phyloP scores from a whole-genome alignment of 176 grass and related monocot species.

The Luzula sylvatica region DNA sequence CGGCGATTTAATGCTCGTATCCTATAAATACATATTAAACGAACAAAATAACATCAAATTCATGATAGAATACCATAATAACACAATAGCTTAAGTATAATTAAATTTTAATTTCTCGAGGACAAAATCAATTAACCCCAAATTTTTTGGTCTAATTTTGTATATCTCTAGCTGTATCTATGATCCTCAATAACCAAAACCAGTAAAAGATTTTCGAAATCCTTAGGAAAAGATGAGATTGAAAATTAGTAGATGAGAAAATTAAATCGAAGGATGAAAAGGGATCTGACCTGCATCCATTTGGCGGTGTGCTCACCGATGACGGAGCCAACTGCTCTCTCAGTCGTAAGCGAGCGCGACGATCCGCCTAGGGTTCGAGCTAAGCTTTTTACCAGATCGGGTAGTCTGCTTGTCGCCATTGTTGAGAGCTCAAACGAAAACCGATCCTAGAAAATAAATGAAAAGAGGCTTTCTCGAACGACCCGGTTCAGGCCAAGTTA shows the following conservation, averaged over 20 bases:
- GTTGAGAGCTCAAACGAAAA: constrained; percentile 14
- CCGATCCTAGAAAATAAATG: background rate
- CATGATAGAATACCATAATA: too few relatives aligned
- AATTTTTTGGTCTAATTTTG: too few relatives aligned
- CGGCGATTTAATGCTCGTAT: constrained; percentile 90
- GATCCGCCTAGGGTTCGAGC: background rate
- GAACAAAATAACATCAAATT: too few relatives aligned
- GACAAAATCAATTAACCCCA: too few relatives aligned
- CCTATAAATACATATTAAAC: constrained; percentile 36
- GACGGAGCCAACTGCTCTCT: constrained; percentile 41
- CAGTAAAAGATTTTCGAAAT: background rate
- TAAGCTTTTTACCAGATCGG: constrained; percentile 43
- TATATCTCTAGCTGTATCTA: too few relatives aligned
- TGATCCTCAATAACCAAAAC: background rate
- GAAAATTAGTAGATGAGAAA: background rate
- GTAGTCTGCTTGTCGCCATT: constrained; percentile 48
- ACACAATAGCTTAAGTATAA: too few relatives aligned
- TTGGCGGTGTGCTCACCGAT: constrained; percentile 76
- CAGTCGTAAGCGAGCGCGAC: constrained; percentile 24
- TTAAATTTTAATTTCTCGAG: too few relatives aligned
- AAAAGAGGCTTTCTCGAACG: background rate
- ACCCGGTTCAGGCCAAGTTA: too few relatives aligned
- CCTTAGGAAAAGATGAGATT: background rate
- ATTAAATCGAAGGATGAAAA: constrained; percentile 10
- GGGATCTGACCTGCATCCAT: constrained; percentile 81